Percentiles rank a stretch among this genome's conserved stretches.
Evolutionary conservation across 2,329 filamentous ascomycete genomes (phyloP).

Genomic region (Albifimbria verrucaria): DNA sequence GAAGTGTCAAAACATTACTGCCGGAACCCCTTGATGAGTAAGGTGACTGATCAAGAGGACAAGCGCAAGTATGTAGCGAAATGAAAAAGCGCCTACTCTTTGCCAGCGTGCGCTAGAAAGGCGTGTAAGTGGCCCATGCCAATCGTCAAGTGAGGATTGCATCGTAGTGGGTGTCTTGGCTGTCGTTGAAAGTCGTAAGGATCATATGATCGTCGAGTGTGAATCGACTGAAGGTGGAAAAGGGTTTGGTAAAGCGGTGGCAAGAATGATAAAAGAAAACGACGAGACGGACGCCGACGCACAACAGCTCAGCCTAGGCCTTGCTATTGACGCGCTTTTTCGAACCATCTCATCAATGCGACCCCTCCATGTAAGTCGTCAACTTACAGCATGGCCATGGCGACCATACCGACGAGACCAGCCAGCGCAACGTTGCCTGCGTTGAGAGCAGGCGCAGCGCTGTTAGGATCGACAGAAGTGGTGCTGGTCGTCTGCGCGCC

Average conservation of each 20-base stretch:
- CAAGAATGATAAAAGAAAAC: not conserved
- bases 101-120: not conserved
- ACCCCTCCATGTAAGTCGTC: not conserved
- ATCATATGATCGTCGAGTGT: not conserved
- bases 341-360: not conserved
- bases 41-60: not conserved
- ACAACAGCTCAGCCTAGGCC: no score
- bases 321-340: no score
- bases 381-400: slow-evolving; percentile 48
- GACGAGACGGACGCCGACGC: not conserved
- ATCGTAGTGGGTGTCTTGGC: not conserved
- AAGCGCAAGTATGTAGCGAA: not conserved
- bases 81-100: not conserved
- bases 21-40: not conserved
- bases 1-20: not conserved
- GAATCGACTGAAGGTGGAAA: not conserved
- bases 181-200: not conserved
- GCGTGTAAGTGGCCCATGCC: not conserved
- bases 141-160: not conserved
- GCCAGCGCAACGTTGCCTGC: slow-evolving; percentile 43
- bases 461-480: slow-evolving; percentile 28
- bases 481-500: slow-evolving; percentile 13
- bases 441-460: slow-evolving; percentile 41
- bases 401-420: slow-evolving; percentile 48
- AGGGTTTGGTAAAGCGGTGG: not conserved